phyloP scores from a whole-genome alignment of 306 rosid species.

The Hylodesmum podocarpum region DNA sequence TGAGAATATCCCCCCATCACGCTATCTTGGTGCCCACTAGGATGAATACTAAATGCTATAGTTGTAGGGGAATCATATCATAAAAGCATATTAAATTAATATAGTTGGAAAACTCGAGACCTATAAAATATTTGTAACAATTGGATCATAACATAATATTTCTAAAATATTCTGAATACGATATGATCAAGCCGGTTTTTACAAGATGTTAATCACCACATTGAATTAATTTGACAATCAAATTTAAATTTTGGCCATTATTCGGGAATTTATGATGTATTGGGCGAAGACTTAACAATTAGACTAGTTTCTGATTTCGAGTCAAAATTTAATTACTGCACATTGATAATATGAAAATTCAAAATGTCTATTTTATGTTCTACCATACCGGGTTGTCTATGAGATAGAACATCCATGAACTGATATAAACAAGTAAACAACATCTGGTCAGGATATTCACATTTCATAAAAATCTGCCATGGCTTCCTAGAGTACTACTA shows the following conservation, averaged over 20 bases:
- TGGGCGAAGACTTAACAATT: neutral
- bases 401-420: too few relatives aligned
- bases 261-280: neutral
- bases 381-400: too few relatives aligned
- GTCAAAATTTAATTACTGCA: neutral
- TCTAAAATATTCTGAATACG: neutral
- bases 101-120: too few relatives aligned
- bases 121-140: too few relatives aligned
- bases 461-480: neutral
- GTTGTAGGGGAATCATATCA: neutral
- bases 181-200: constrained; percentile 1
- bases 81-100: too few relatives aligned
- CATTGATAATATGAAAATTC: too few relatives aligned
- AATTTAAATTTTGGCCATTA: neutral
- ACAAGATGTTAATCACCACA: neutral
- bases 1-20: too few relatives aligned
- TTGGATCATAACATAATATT: neutral
- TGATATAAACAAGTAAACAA: neutral
- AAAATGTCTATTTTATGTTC: too few relatives aligned
- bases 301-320: neutral
- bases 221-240: neutral
- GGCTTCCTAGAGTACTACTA: neutral
- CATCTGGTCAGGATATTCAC: neutral
- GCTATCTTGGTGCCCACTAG: too few relatives aligned
- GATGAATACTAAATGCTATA: neutral